Conservation (phyloP, 169 alveolate species). For the Cryptosporidium ryanae region DNA sequence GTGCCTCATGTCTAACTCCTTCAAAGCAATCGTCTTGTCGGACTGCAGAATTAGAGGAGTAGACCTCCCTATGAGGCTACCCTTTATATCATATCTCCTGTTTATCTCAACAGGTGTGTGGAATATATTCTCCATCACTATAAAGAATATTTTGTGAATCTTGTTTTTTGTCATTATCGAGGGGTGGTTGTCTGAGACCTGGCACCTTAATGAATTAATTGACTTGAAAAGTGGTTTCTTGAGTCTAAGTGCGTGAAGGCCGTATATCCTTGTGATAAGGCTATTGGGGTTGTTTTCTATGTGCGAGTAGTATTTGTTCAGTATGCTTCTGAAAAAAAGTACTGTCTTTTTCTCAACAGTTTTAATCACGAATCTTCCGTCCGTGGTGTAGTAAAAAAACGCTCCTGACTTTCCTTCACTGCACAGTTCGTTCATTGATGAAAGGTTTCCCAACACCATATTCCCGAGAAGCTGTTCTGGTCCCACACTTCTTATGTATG, state of each 20-base stretch:
- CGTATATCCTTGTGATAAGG: constrained; percentile 87
- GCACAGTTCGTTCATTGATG: constrained; percentile 92
- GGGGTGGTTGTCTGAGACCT: constrained; percentile 5
- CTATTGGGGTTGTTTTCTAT: constrained; percentile 83
- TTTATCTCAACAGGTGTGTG: constrained; percentile 92
- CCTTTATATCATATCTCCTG: constrained; percentile 91
- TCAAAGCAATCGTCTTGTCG: constrained; percentile 90
- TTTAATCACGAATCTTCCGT: constrained; percentile 86
- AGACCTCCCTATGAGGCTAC: constrained; percentile 91
- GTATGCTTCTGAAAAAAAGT: constrained; percentile 76
- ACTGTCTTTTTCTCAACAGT: constrained; percentile 79
- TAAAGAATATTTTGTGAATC: constrained; percentile 88
- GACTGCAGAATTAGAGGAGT: constrained; percentile 83
- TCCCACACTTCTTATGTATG: constrained; percentile 93
- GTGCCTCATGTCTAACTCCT: constrained; percentile 88
- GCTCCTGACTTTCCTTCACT: constrained; percentile 97
- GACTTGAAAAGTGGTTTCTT: constrained; percentile 76
- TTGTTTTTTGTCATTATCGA: constrained; percentile 57
- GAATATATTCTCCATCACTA: constrained; percentile 96
- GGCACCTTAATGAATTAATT: constrained; percentile 13
- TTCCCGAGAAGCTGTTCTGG: constrained; percentile 95
- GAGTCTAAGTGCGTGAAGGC: constrained; percentile 91
- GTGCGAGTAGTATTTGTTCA: constrained; percentile 78
- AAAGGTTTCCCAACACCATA: constrained; percentile 94
- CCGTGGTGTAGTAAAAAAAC: constrained; percentile 94